A percentile compares a stretch with the other conserved stretches of the same genome.
phyloP scores from a whole-genome alignment of 768 basidiomycete species.

The Hygrocybe punicea region DNA sequence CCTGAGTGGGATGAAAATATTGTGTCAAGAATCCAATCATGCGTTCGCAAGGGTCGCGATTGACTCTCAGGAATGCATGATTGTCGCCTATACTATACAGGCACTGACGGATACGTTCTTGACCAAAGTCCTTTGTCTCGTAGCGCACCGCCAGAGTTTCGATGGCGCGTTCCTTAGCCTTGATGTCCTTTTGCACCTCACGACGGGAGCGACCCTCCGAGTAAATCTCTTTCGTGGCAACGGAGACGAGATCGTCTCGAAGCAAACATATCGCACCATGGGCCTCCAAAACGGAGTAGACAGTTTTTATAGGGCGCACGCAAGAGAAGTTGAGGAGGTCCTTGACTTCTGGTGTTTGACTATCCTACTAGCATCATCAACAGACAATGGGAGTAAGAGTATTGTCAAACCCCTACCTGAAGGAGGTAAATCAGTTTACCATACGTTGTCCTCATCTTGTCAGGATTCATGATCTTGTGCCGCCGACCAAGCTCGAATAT shows the following conservation, averaged over 20 bases:
- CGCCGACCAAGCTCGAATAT: constrained; percentile 81
- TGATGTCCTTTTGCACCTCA: constrained; percentile 83
- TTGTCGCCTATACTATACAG: constrained; percentile 89
- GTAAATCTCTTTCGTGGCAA: constrained; percentile 81
- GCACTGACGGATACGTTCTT: constrained; percentile 71
- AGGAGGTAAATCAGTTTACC: constrained; percentile 82
- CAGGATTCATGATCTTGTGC: constrained; percentile 90
- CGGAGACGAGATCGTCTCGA: constrained; percentile 68
- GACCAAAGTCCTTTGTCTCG: constrained; percentile 51
- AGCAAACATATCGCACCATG: constrained; percentile 64
- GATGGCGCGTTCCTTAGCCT: constrained; percentile 79
- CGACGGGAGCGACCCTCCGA: constrained; percentile 67
- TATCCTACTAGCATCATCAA: constrained; percentile 53
- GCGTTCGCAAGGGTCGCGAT: constrained; percentile 83
- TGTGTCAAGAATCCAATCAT: constrained; percentile 76
- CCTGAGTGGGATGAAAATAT: constrained; percentile 71
- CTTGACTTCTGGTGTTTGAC: constrained; percentile 77
- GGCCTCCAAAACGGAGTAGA: constrained; percentile 63
- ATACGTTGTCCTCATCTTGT: constrained; percentile 87
- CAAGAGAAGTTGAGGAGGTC: constrained; percentile 78
- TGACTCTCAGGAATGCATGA: constrained; percentile 80
- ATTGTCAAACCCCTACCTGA: constrained; percentile 48
- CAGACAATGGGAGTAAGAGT: not conserved
- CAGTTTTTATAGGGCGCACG: constrained; percentile 73
- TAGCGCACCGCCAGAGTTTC: constrained; percentile 68